Evolutionary conservation across 2,329 filamentous ascomycete species (phyloP).

Genomic region (Trichoderma hamatum): DNA sequence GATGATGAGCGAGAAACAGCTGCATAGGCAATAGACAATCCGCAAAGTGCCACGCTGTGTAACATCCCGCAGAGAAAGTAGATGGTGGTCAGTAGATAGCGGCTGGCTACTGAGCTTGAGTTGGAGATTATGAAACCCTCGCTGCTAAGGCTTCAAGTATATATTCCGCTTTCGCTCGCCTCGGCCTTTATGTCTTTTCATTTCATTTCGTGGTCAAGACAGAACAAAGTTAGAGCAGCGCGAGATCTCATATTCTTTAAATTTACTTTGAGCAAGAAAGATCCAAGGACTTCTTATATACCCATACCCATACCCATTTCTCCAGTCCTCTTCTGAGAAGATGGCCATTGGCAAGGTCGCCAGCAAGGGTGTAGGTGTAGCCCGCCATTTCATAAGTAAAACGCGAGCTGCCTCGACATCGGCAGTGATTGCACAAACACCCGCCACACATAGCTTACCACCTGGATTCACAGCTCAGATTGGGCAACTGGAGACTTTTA

Average conservation of each 20-base stretch:
- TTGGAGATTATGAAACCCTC: not conserved
- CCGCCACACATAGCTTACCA: conserved; percentile 31
- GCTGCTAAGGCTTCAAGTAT: not conserved
- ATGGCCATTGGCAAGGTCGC: conserved; percentile 11
- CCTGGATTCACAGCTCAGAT: conserved; percentile 35
- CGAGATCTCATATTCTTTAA: not conserved
- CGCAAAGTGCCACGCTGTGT: not conserved
- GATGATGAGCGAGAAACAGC: not conserved
- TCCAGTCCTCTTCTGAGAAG: not conserved
- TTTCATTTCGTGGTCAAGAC: not conserved
- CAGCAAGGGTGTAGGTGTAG: not conserved
- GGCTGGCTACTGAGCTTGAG: not conserved
- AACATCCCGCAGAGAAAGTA: not conserved
- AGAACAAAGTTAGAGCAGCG: not conserved
- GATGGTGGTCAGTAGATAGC: not conserved
- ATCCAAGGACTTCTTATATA: not conserved
- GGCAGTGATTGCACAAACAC: not conserved
- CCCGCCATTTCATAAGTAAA: conserved; percentile 11
- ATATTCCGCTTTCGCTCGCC: not conserved
- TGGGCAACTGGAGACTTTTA: conserved; percentile 46
- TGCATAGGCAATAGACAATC: not conserved
- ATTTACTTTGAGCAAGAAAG: not conserved
- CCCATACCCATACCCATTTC: not conserved
- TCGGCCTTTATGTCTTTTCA: not conserved
- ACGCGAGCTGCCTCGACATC: conserved; percentile 16